These are phyloP conservation scores for Emmonsiellopsis sp. DNA, from an alignment of 2,329 filamentous ascomycete species.

Conservation along the genomic window DNA sequence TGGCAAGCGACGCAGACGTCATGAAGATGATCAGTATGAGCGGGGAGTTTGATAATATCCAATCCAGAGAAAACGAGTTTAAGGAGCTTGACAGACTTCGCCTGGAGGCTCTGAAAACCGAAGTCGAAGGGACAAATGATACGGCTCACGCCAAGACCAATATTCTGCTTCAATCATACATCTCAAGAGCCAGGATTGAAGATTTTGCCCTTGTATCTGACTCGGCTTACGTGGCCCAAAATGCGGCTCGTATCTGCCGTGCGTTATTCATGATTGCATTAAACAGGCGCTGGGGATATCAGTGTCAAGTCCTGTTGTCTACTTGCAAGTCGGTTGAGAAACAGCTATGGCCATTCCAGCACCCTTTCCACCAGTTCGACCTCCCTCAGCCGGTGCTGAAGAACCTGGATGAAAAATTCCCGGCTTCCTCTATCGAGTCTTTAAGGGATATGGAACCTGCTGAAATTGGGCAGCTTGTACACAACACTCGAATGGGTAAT, in stretches of 20 bases:
- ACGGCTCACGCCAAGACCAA: conserved; percentile 86
- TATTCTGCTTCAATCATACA: conserved; percentile 87
- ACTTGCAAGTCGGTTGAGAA: conserved; percentile 97
- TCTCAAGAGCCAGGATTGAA: conserved; percentile 76
- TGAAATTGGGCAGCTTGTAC: conserved; percentile 84
- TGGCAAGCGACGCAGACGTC: conserved; percentile 81
- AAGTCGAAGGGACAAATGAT: conserved; percentile 60
- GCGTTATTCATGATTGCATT: conserved; percentile 96
- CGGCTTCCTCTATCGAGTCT: conserved; percentile 64
- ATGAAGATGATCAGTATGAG: conserved; percentile 96
- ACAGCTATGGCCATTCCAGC: conserved; percentile 87
- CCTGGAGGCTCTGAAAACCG: conserved; percentile 63
- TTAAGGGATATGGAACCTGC: conserved; percentile 87
- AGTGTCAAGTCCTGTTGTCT: conserved; percentile 83
- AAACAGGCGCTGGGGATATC: conserved; percentile 90
- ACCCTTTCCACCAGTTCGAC: conserved; percentile 92
- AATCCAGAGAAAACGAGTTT: conserved; percentile 80
- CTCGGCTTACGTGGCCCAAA: conserved; percentile 89
- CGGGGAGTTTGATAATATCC: conserved; percentile 95
- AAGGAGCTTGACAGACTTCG: conserved; percentile 73
- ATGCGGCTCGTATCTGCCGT: conserved; percentile 86
- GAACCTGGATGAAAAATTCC: conserved; percentile 73
- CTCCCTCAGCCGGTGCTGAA: conserved; percentile 73
- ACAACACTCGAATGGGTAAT: conserved; percentile 79
- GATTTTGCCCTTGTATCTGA: conserved; percentile 93